A percentile compares a stretch with the other conserved stretches of the same genome.
phyloP scores from a whole-genome alignment of 257 asterid species.

The Scutellaria barbata region DNA sequence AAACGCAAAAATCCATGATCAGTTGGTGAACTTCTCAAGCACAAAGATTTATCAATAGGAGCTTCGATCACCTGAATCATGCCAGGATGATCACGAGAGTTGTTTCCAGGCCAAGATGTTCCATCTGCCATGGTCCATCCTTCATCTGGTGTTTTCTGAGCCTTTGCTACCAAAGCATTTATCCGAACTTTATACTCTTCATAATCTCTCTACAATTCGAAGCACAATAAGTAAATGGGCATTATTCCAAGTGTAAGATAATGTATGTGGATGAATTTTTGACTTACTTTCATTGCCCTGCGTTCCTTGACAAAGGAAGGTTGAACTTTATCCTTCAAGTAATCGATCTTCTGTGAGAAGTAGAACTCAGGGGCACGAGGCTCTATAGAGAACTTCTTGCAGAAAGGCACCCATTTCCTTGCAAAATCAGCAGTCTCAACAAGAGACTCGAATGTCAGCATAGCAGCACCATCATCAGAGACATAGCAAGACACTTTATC shows the following conservation, averaged over 20 bases:
- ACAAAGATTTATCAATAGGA: not conserved
- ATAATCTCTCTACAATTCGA: constrained; percentile 75
- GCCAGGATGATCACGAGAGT: constrained; percentile 96
- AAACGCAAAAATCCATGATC: not conserved
- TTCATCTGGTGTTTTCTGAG: constrained; percentile 97
- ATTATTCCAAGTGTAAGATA: not conserved
- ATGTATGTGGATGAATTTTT: not conserved
- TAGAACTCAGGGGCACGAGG: constrained; percentile 99
- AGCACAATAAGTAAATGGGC: not conserved
- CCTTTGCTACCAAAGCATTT: constrained; percentile 94
- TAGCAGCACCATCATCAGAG: constrained; percentile 98
- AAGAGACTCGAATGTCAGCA: constrained; percentile 89
- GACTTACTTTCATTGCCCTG: constrained; percentile 83
- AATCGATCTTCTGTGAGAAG: constrained; percentile 94
- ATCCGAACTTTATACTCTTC: constrained; percentile 96
- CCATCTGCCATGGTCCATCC: constrained; percentile 99
- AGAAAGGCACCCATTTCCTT: constrained; percentile 96
- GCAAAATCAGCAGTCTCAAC: constrained; percentile 94
- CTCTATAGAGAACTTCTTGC: constrained; percentile 87
- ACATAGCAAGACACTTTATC: constrained; percentile 97
- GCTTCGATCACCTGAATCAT: constrained; percentile 79
- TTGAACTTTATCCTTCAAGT: constrained; percentile 89
- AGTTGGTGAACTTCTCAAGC: not conserved
- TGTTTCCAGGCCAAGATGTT: constrained; percentile 99
- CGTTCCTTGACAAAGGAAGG: constrained; percentile 99